Base-by-base conservation (phyloP, 345 rosid species). In the Hibiscus mutabilis region DNA sequence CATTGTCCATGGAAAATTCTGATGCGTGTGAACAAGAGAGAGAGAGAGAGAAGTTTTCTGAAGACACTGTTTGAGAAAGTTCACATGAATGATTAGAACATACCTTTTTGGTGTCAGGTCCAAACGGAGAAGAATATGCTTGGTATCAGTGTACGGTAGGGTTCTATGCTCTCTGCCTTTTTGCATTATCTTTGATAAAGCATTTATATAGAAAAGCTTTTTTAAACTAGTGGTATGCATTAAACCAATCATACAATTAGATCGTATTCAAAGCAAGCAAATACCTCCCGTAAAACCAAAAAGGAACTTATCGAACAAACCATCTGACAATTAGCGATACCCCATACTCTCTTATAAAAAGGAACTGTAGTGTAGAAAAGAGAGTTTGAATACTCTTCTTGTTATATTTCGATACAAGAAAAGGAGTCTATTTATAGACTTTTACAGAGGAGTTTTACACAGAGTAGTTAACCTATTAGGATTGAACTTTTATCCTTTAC, bases 131-230 rank as follows among this genome's bases (percentile, higher is more conserved):
- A 85, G 88, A 89, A 76, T 90, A 86, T 78, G 99, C 97, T 3
- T 95, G 98, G 99, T 95, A 92, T 77, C 98, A 95, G 86, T 95
- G 99, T 79, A 95, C 94, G 78, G 99, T 95, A 88, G 65, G 86
- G 71, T 73, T 63, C 19, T 69, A 61, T 70, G 49, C 55, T 64
- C 12, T n/a, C 11, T 69, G 21, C 18, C 60, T 37, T 58, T 55
- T 47, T 60, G 27, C 70, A 16, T 24, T 49, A 18, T 69, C 60
- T 29, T 14, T 67, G 22, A 56, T 56, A n/a, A 63, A 22, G 49
- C 53, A 12, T 55, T 29, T 55, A 56, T 57, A 40, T 22, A 33
- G 35, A 16, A 12, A 25, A 18, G 5, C 46, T 37, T 69, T 68
- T 49, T 14, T 1, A 19, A 61, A 49, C 68, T 27, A 46, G 27